Conservation (phyloP, 352 stramenopile genomes). For the Phytophthora citricola region DNA sequence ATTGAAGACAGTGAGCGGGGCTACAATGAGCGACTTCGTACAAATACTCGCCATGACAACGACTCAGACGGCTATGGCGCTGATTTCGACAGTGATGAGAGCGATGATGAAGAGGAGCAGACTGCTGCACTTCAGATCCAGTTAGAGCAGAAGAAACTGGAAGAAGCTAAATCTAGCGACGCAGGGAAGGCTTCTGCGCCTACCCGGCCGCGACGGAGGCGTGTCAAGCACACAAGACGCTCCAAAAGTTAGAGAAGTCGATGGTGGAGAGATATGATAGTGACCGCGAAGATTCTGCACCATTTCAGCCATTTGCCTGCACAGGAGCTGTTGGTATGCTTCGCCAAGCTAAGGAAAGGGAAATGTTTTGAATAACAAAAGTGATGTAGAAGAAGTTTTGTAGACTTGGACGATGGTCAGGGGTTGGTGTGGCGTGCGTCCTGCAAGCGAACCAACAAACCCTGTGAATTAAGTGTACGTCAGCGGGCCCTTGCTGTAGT, state of each 20-base stretch:
- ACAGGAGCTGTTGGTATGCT: constrained; percentile 67
- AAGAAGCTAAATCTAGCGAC: constrained; percentile 29
- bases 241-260: constrained; percentile 38
- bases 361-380: constrained; percentile 64
- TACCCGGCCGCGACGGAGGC: constrained; percentile 27
- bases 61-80: constrained; percentile 67
- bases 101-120: constrained; percentile 47
- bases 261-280: constrained; percentile 24
- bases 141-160: constrained; percentile 10
- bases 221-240: constrained; percentile 26
- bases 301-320: constrained; percentile 74
- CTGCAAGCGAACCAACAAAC: background rate
- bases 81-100: constrained; percentile 75
- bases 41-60: constrained; percentile 16
- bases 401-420: no score
- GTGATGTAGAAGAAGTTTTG: background rate
- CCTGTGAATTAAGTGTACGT: background rate
- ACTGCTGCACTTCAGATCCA: constrained; percentile 4
- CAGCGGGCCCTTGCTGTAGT: background rate
- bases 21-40: constrained; percentile 13
- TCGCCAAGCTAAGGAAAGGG: constrained; percentile 74
- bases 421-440: no score
- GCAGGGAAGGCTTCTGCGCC: constrained; percentile 7
- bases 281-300: constrained; percentile 20
- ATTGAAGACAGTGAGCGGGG: constrained; percentile 7